Base-by-base conservation (phyloP, 768 basidiomycete species). In the Rhodotorula paludigena region DNA sequence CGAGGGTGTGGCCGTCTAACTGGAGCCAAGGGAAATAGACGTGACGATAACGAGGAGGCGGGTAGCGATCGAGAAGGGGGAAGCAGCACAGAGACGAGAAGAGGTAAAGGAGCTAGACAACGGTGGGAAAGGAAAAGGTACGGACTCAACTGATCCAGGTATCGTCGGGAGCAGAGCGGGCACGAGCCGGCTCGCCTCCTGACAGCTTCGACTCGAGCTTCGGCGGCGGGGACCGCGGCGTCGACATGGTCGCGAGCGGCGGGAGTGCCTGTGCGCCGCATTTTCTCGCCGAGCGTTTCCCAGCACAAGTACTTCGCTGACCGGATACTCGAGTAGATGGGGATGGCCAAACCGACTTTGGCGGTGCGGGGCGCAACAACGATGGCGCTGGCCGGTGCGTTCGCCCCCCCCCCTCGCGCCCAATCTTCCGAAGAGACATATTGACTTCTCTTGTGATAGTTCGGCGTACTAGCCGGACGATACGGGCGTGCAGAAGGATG, bases 311-410 rank as follows among this genome's bases (percentile, higher is more conserved):
- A 51, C 14, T 5, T 25, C n/a, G 15, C 35, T 33, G 15, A 54
- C 21, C 4, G 0, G 7, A 1, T 10, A 10, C 33, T 4, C 38
- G 18, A 4, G 5, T 25, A 32, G 54, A 62, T 35, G 61, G 53
- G 11, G 61, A 62, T n/a, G 61, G 61, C 16, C 32, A 30, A n/a
- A 62, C 42, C 28, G 61, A 62, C 21, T 62, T 47, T 38, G 52
- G 52, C 21, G 61, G 61, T 5, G 52, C 61, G 3, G 61, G 61
- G 11, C 35, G 49, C 11, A 30, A 39, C 38, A 41, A 57, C 35
- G 35, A 57, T 11, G 55, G 55, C n/a, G 3, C 30, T 5, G 39
- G 55, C 28, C 12, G 35, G 55, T 57, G 23, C 23, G 52, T 30
- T 23, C 23, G 15, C 25, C 30, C 28, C n/a, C n/a, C n/a, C 30